Evolutionary conservation across 371 early-diverging fungal species (phyloP).

Genomic region (Haplosporangium sp.): DNA sequence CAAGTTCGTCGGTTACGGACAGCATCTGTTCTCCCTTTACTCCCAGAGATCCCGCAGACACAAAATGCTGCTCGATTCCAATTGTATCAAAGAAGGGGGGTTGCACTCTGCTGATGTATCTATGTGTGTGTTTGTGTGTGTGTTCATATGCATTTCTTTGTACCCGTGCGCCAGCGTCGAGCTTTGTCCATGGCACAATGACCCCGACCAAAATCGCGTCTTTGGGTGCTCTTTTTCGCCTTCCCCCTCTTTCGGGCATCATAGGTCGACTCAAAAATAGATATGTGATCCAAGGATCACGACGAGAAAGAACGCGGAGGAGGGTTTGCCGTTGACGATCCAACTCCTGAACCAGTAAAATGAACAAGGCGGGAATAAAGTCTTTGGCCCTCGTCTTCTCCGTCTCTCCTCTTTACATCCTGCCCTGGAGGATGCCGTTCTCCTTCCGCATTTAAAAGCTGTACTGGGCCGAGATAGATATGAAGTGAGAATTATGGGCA

Average conservation of each 20-base stretch:
- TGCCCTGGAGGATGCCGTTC: slow-evolving; percentile 3
- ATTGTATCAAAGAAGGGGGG: too few relatives aligned
- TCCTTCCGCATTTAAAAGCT: too few relatives aligned
- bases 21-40: background rate
- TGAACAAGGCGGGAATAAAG: slow-evolving; percentile 1
- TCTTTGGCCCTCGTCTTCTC: background rate
- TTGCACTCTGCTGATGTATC: background rate
- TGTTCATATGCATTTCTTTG: background rate
- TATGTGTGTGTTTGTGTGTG: background rate
- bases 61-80: too few relatives aligned
- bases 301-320: background rate
- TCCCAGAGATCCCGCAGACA: slow-evolving; percentile 13
- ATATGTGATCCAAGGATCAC: background rate
- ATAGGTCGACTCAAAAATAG: background rate
- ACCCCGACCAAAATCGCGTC: slow-evolving; percentile 15
- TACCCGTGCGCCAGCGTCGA: background rate
- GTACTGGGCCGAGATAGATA: too few relatives aligned
- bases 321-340: background rate
- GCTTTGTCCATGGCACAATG: background rate
- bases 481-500: too few relatives aligned
- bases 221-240: background rate
- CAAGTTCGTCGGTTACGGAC: slow-evolving; percentile 12
- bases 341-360: background rate
- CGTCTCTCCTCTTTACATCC: too few relatives aligned
- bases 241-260: slow-evolving; percentile 5